Evolutionary conservation across 192 early-diverging fungal species (phyloP), one percentile per base, ranked within the genome.

Genomic region (Podila minutissima): DNA sequence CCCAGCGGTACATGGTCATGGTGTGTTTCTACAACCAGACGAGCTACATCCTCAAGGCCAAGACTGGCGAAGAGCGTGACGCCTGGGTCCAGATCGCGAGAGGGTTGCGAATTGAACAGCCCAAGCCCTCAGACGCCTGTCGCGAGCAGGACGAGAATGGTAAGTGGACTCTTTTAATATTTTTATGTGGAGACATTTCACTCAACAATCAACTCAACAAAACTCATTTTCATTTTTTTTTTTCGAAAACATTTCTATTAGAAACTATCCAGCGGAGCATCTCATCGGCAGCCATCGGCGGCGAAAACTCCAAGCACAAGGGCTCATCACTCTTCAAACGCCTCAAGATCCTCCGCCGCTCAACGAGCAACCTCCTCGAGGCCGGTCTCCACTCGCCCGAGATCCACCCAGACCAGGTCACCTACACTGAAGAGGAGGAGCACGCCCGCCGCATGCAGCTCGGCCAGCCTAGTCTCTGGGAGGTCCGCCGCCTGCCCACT

Each of bases 1-100:
- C 67, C 29, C 70, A 72, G 8, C 62, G 72, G 31, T 67, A 81
- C 41, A 72, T 81, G 41, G 76, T 81, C 24, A 81, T 81, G 76
- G 49, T 81, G 28, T 72, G 70, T 26, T 81, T 81, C 51, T 81
- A 69, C 20, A 81, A 81, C 62, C 64, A 81, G 9, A 81, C 70
- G 8, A 72, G 49, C 15, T 81, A 81, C 20, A 81, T 81, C 55
- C 57, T 81, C 12, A 70, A 81, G 31, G 71, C 71, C 3, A 32
- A 72, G 49, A 51, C 58, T 29, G 58, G 33, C 1, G 62, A 72
- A 51, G 76, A 72, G 9, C 32, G 76, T 1, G 76, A 81, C 32
- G 71, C 69, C 8, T 81, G 76, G 76, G 49, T 81, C 19, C 37
- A 72, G 20, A 59, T 65, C 24, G 68, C 76, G 0, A 60, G 76